Conservation (phyloP, 495 filamentous ascomycete species). For the Neohortaea acidophila region DNA sequence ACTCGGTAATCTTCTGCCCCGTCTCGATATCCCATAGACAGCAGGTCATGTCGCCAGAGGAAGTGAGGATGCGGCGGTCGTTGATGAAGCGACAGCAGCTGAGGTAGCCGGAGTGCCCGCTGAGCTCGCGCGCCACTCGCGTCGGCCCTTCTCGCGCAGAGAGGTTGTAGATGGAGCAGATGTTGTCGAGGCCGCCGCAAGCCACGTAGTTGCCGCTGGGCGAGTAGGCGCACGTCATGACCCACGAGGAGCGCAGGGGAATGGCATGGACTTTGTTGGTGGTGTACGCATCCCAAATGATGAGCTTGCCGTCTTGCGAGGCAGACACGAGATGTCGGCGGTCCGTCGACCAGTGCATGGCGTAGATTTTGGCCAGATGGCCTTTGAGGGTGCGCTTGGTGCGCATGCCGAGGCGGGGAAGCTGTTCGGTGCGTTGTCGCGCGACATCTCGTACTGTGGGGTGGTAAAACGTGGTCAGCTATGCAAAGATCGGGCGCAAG, state of each 20-base stretch:
- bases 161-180: slow-evolving; percentile 98
- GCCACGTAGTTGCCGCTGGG: slow-evolving; percentile 97
- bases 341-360: slow-evolving; percentile 99
- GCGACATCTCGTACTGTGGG: slow-evolving; percentile 76
- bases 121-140: slow-evolving; percentile 87
- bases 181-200: slow-evolving; percentile 96
- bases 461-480: slow-evolving; percentile 17
- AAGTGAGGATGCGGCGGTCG: slow-evolving; percentile 92
- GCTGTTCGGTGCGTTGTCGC: slow-evolving; percentile 67
- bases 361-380: slow-evolving; percentile 97
- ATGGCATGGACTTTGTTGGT: slow-evolving; percentile 99
- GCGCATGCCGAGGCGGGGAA: slow-evolving; percentile 92
- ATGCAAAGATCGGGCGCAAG: not conserved
- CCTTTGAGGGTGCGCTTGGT: slow-evolving; percentile 89
- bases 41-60: slow-evolving; percentile 98
- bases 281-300: slow-evolving; percentile 99
- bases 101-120: slow-evolving; percentile 91
- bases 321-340: slow-evolving; percentile 94
- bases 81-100: slow-evolving; percentile 99
- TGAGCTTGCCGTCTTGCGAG: slow-evolving; percentile 97
- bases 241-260: slow-evolving; percentile 95
- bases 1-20: slow-evolving; percentile 91
- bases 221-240: slow-evolving; percentile 99
- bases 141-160: slow-evolving; percentile 91
- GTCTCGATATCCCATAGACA: slow-evolving; percentile 99